A percentile compares a stretch with the other conserved stretches of the same genome.
These are phyloP conservation scores for Mycosphaerella sp. DNA, from an alignment of 2,329 filamentous ascomycete species.

Conservation along the genomic window DNA sequence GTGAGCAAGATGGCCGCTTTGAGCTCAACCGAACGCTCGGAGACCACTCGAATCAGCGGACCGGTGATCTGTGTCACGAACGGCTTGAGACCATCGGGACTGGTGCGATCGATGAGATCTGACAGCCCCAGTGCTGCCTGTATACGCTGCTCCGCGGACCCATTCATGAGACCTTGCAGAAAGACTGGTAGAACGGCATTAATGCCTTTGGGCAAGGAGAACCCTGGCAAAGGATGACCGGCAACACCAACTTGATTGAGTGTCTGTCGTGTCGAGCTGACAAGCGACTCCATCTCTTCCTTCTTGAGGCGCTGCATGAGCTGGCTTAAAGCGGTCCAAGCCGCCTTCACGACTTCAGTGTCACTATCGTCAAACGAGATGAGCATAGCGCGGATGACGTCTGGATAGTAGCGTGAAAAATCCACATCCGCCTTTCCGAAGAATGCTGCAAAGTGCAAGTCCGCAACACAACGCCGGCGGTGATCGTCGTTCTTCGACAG, in stretches of 20 bases:
- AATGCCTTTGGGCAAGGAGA: constrained; percentile 90
- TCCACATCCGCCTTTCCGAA: constrained; percentile 75
- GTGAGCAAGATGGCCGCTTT: constrained; percentile 92
- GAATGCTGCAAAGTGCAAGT: constrained; percentile 76
- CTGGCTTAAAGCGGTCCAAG: constrained; percentile 79
- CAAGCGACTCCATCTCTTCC: constrained; percentile 95
- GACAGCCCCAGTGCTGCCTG: constrained; percentile 90
- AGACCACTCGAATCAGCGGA: constrained; percentile 94
- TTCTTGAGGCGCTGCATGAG: constrained; percentile 88
- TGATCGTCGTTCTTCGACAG: constrained; percentile 93
- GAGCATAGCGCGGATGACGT: constrained; percentile 83
- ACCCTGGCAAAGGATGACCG: constrained; percentile 78
- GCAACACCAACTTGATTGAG: constrained; percentile 83
- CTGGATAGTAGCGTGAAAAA: constrained; percentile 92
- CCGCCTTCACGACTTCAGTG: constrained; percentile 73
- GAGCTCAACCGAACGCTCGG: constrained; percentile 90
- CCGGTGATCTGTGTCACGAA: constrained; percentile 98
- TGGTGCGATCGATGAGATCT: constrained; percentile 90
- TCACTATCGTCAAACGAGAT: constrained; percentile 90
- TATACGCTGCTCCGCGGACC: constrained; percentile 82
- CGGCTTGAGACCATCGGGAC: constrained; percentile 77
- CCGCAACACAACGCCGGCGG: constrained; percentile 68
- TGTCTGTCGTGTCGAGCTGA: constrained; percentile 76
- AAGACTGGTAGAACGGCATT: constrained; percentile 95
- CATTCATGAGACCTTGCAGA: constrained; percentile 96